Percentiles rank a stretch among this genome's conserved stretches.
Conservation (phyloP, 805 yeast species). For the Candida pini region DNA sequence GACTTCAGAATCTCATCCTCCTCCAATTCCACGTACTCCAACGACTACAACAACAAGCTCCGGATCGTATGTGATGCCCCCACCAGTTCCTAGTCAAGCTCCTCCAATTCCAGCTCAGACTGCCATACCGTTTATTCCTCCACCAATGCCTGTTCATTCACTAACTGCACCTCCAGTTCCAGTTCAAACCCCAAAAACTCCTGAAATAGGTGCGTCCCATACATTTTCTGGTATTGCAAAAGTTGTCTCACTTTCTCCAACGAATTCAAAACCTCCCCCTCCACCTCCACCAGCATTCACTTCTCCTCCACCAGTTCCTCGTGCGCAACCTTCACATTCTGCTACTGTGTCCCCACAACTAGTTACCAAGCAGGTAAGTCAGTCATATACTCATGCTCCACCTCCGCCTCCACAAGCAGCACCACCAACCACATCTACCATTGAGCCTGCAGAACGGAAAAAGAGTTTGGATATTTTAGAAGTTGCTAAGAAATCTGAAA, state of each 20-base stretch:
- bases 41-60: conserved; percentile 5
- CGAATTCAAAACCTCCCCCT: conserved; percentile 5
- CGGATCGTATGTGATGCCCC: conserved; percentile 5
- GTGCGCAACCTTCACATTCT: conserved; percentile 3
- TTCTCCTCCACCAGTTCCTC: conserved; percentile 20
- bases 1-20: too few species aligned
- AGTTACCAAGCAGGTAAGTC: not conserved
- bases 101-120: conserved; percentile 13
- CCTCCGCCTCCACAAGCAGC: conserved; percentile 4
- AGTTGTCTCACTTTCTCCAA: not conserved
- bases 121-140: conserved; percentile 5
- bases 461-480: conserved; percentile 12
- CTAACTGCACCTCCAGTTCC: conserved; percentile 15
- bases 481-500: conserved; percentile 11
- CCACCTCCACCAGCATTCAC: conserved; percentile 20
- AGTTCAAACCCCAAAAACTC: conserved; percentile 10
- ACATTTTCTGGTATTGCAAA: not conserved
- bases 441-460: conserved; percentile 5
- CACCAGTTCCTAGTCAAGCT: conserved; percentile 12
- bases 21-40: conserved; percentile 6
- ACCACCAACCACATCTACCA: conserved; percentile 17
- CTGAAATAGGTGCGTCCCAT: not conserved
- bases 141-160: conserved; percentile 2
- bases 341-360: conserved; percentile 2
- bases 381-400: not conserved